Conservation (phyloP, 2,329 filamentous ascomycete species). For the Pseudofabraea citricarpa region DNA sequence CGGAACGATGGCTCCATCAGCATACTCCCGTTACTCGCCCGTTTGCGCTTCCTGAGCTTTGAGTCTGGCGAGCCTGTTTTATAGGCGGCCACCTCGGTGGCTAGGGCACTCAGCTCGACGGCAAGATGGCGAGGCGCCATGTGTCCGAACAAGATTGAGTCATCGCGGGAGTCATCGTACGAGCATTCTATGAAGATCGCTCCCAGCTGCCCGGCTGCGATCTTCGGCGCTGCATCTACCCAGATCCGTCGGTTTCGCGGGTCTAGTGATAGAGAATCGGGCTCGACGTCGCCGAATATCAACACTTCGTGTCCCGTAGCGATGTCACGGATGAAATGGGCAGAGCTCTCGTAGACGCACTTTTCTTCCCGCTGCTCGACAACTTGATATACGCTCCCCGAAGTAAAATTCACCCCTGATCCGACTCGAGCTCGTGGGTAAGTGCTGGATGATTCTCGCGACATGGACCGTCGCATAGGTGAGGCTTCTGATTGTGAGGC, state of each 20-base stretch:
- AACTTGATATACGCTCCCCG: no score
- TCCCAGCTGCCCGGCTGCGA: conserved; percentile 64
- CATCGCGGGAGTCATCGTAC: conserved; percentile 74
- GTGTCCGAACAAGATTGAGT: conserved; percentile 82
- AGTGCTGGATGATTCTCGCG: background rate
- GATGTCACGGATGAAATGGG: conserved; percentile 84
- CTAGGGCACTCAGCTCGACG: conserved; percentile 70
- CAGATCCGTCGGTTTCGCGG: conserved; percentile 81
- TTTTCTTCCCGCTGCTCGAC: conserved; percentile 34
- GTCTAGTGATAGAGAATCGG: conserved; percentile 76
- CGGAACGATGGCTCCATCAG: background rate
- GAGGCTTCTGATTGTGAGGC: background rate
- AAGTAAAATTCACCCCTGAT: no score
- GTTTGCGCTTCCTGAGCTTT: conserved; percentile 62
- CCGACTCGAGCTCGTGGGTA: conserved; percentile 1
- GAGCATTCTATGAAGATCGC: conserved; percentile 96
- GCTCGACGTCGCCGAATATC: conserved; percentile 94
- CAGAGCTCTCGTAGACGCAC: conserved; percentile 82
- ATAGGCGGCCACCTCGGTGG: conserved; percentile 30
- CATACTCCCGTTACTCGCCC: conserved; percentile 28
- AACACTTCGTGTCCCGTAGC: conserved; percentile 71
- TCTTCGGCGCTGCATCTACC: conserved; percentile 83
- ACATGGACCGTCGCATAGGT: background rate
- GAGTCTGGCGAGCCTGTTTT: conserved; percentile 32
- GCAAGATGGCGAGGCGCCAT: conserved; percentile 79